Conservation (phyloP, 1,139 yeast genomes). For the Candida neerlandica region DNA sequence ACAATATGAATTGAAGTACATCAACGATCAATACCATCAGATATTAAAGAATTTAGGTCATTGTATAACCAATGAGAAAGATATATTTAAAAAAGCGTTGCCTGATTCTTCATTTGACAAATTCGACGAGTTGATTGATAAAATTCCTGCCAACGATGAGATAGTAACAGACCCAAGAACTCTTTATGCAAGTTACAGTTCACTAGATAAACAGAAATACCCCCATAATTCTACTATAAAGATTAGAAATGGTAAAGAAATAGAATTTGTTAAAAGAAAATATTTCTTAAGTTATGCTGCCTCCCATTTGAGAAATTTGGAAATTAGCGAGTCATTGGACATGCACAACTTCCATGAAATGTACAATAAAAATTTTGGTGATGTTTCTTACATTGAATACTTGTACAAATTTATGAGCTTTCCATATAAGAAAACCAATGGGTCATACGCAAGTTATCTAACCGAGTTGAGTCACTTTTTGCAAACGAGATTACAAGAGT, state of each 20-base stretch:
- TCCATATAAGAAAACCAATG: constrained; percentile 26
- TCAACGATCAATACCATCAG: constrained; percentile 50
- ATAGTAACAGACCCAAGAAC: constrained; percentile 34
- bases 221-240: constrained; percentile 14
- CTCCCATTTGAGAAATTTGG: constrained; percentile 36
- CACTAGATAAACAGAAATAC: constrained; percentile 18
- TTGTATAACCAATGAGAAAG: constrained; percentile 19
- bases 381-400: constrained; percentile 53
- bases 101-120: constrained; percentile 30
- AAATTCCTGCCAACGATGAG: constrained; percentile 22
- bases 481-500: constrained; percentile 42
- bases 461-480: constrained; percentile 49
- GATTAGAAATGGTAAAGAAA: constrained; percentile 21
- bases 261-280: constrained; percentile 33
- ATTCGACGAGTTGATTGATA: constrained; percentile 46
- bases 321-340: constrained; percentile 42
- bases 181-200: constrained; percentile 41
- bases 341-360: constrained; percentile 49
- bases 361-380: constrained; percentile 47
- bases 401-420: constrained; percentile 48
- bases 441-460: constrained; percentile 47
- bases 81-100: constrained; percentile 23
- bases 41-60: constrained; percentile 9
- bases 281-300: constrained; percentile 53
- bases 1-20: constrained; percentile 65